phyloP scores from a whole-genome alignment of 768 basidiomycete species.

The Suillus fuscotomentosus region DNA sequence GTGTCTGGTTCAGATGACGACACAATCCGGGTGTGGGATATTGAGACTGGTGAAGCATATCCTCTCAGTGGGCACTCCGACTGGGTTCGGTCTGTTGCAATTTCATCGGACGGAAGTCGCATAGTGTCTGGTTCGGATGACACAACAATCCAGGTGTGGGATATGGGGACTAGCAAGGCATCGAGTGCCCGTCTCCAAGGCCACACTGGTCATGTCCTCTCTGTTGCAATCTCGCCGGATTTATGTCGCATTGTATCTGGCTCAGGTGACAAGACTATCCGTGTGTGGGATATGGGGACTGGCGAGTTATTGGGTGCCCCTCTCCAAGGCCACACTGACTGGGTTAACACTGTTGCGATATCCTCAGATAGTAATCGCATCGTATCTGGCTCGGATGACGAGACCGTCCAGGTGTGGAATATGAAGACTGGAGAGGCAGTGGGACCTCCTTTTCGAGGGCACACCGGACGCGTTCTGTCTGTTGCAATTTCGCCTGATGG shows the following conservation, averaged over 20 bases:
- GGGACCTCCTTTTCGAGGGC: neutral
- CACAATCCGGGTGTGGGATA: neutral
- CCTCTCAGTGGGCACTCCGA: too few species aligned
- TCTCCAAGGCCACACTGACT: neutral
- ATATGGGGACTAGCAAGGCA: neutral
- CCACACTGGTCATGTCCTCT: neutral
- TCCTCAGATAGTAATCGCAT: neutral
- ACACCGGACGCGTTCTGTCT: neutral
- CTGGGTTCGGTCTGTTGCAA: too few species aligned
- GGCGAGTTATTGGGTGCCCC: neutral
- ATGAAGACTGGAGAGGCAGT: neutral
- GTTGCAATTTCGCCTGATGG: neutral
- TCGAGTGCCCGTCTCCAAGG: neutral
- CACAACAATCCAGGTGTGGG: neutral
- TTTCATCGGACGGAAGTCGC: too few species aligned
- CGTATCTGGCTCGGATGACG: neutral
- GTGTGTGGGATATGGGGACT: neutral
- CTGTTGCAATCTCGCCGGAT: too few species aligned
- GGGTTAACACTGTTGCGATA: neutral
- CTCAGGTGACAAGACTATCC: neutral
- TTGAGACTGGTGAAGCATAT: neutral
- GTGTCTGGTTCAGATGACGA: too few species aligned
- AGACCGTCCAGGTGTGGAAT: neutral
- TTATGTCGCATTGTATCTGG: too few species aligned
- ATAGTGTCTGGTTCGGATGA: too few species aligned